phyloP scores from a whole-genome alignment of 2,329 filamentous ascomycete species.

The Thelonectria rubi region DNA sequence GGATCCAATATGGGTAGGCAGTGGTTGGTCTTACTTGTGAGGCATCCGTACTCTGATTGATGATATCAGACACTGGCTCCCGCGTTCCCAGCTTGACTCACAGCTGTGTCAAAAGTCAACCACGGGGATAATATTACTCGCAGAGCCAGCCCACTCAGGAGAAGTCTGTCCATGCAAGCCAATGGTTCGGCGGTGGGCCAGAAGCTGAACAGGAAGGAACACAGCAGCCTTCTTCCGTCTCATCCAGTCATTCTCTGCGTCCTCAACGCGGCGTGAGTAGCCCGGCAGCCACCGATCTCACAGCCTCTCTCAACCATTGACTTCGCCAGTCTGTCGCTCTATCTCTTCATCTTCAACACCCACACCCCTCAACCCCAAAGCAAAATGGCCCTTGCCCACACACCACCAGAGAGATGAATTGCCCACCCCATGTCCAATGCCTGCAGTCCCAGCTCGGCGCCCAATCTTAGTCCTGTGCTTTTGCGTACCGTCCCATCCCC shows the following conservation, averaged over 20 bases:
- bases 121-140: not conserved
- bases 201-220: not conserved
- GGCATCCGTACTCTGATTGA: no score
- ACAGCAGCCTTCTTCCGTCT: not conserved
- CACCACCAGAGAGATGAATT: constrained; percentile 12
- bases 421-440: constrained; percentile 19
- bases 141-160: constrained; percentile 18
- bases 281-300: constrained; percentile 1
- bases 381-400: constrained; percentile 26
- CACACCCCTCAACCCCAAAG: constrained; percentile 15
- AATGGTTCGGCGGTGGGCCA: not conserved
- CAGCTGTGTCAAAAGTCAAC: no score
- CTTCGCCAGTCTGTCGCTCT: not conserved
- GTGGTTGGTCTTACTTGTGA: no score
- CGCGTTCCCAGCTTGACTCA: not conserved
- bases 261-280: not conserved
- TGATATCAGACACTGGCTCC: not conserved
- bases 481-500: constrained; percentile 28
- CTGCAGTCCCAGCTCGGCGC: constrained; percentile 28
- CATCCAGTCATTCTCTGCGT: not conserved
- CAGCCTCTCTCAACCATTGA: not conserved
- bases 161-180: not conserved
- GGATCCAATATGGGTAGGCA: no score
- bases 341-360: constrained; percentile 7
- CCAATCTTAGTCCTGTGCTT: constrained; percentile 29